These are phyloP conservation scores for Suhomyces terraborum DNA, from an alignment of 1,139 yeast genomes.

Conservation along the genomic window DNA sequence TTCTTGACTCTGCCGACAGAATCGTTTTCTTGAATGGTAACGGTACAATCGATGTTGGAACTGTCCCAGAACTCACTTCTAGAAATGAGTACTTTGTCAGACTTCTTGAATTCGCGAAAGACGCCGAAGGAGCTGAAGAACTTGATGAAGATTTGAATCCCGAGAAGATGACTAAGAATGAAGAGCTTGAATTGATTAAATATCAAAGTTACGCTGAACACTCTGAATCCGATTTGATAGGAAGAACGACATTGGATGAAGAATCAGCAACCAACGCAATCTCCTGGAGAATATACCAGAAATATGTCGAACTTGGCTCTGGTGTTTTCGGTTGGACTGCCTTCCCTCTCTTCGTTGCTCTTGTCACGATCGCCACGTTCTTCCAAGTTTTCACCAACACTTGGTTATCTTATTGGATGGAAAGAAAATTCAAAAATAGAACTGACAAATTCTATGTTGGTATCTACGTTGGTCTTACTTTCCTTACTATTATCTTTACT, in stretches of 20 bases:
- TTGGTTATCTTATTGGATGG: conserved; percentile 46
- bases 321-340: conserved; percentile 45
- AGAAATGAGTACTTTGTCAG: conserved; percentile 30
- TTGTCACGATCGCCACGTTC: conserved; percentile 27
- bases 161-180: conserved; percentile 8
- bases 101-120: conserved; percentile 28
- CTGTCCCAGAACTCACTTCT: conserved; percentile 28
- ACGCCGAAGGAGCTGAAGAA: conserved; percentile 6
- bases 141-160: conserved; percentile 6
- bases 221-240: conserved; percentile 12
- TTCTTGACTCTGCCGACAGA: conserved; percentile 36
- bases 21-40: conserved; percentile 37
- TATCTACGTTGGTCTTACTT: conserved; percentile 31
- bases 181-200: conserved; percentile 11
- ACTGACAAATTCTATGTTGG: conserved; percentile 31
- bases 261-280: conserved; percentile 43
- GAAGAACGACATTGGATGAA: conserved; percentile 38
- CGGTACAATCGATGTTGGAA: conserved; percentile 38
- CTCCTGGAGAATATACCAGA: conserved; percentile 33
- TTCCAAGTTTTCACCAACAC: conserved; percentile 33
- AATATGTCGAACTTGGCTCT: conserved; percentile 60
- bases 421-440: conserved; percentile 24
- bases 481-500: conserved; percentile 49
- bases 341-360: conserved; percentile 29
- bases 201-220: conserved; percentile 11